These are phyloP conservation scores for Boletus reticuloceps DNA, from an alignment of 768 basidiomycete genomes.

Conservation along the genomic window DNA sequence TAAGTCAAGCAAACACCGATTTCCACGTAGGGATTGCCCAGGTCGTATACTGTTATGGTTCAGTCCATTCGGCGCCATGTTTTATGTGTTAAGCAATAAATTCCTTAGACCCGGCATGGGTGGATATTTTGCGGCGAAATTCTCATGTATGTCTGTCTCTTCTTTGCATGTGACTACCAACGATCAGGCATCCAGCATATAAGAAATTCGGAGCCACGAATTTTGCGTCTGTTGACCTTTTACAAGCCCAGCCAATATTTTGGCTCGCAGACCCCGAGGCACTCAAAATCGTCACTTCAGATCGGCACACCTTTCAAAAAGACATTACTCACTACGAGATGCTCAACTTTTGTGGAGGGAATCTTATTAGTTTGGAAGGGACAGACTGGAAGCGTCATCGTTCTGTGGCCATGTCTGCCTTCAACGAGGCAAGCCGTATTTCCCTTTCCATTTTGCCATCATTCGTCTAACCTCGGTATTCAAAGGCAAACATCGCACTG, in stretches of 20 bases:
- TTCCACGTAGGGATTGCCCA: constrained; percentile 15
- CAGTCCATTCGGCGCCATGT: constrained; percentile 30
- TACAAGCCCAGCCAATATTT: constrained; percentile 29
- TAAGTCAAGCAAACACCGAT: neutral
- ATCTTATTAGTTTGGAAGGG: constrained; percentile 42
- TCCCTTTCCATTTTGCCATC: neutral
- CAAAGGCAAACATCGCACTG: constrained; percentile 44
- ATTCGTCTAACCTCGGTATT: neutral
- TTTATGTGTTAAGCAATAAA: constrained; percentile 25
- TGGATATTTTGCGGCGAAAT: constrained; percentile 35
- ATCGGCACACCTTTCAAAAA: constrained; percentile 39
- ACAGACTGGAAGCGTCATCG: constrained; percentile 49
- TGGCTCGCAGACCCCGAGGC: constrained; percentile 47
- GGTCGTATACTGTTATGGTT: constrained; percentile 26
- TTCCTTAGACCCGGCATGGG: constrained; percentile 36
- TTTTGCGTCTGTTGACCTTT: constrained; percentile 36
- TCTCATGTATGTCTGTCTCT: constrained; percentile 31
- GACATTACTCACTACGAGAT: constrained; percentile 39
- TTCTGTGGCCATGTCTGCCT: constrained; percentile 44
- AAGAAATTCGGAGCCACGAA: constrained; percentile 38
- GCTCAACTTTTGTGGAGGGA: constrained; percentile 45
- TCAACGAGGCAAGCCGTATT: constrained; percentile 40
- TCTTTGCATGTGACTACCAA: neutral
- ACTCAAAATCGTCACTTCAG: constrained; percentile 34
- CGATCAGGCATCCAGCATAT: constrained; percentile 30